Conservation (phyloP, 257 asterid genomes). For the Solanum neorickii region DNA sequence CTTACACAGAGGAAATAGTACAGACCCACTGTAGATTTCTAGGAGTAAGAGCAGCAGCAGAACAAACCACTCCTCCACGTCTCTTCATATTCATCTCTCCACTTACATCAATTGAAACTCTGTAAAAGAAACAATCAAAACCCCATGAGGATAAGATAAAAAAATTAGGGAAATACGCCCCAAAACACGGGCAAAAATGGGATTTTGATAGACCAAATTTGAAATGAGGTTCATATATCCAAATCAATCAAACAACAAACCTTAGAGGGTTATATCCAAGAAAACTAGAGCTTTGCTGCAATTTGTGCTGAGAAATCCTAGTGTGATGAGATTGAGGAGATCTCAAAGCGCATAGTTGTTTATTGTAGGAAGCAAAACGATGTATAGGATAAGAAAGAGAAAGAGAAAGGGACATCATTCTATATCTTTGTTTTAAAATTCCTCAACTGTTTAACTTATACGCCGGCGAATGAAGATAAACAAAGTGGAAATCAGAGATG, state of each 20-base stretch:
- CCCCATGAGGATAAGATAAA: neutral
- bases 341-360: neutral
- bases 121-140: slow-evolving; percentile 10
- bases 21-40: slow-evolving; percentile 63
- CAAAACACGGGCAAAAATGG: neutral
- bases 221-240: neutral
- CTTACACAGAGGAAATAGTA: slow-evolving; percentile 54
- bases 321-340: neutral
- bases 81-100: slow-evolving; percentile 14
- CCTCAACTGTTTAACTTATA: neutral
- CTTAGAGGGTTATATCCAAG: slow-evolving; percentile 6
- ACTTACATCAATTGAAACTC: slow-evolving; percentile 12
- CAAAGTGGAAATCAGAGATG: neutral
- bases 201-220: neutral
- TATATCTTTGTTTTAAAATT: neutral
- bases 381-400: neutral
- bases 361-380: neutral
- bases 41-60: slow-evolving; percentile 36
- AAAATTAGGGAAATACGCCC: neutral
- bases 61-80: slow-evolving; percentile 43
- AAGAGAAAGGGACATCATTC: neutral
- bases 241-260: neutral
- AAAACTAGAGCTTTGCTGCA: slow-evolving; percentile 3
- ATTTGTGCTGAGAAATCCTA: slow-evolving; percentile 10
- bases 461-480: neutral